phyloP scores from a whole-genome alignment of 1,139 yeast species.

The Arxiozyma bovina region DNA sequence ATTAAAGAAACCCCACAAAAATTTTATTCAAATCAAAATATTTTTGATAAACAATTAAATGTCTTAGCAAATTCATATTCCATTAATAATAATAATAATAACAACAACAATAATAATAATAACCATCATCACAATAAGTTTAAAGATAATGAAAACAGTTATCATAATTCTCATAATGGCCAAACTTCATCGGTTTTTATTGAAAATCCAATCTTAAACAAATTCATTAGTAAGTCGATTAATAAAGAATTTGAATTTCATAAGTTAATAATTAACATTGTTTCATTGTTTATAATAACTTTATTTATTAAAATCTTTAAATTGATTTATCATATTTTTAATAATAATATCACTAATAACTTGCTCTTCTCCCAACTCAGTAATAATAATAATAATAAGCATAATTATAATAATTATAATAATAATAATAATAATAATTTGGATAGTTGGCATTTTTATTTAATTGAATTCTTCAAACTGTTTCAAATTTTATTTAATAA shows the following conservation, averaged over 20 bases:
- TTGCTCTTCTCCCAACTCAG: neutral
- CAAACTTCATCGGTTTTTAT: constrained; percentile 8
- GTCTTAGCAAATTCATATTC: neutral
- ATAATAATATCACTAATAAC: neutral
- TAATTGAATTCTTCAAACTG: neutral
- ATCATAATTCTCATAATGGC: neutral
- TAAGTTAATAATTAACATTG: constrained; percentile 30
- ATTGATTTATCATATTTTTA: constrained; percentile 7
- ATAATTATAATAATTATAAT: neutral
- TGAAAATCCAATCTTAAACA: constrained; percentile 32
- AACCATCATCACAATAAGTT: neutral
- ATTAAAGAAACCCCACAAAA: constrained; percentile 2
- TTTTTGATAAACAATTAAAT: neutral
- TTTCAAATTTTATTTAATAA: constrained; percentile 4
- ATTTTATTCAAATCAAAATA: neutral
- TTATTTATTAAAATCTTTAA: constrained; percentile 23
- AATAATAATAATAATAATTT: neutral
- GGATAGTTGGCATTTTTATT: neutral
- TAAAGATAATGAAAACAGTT: too few relatives aligned
- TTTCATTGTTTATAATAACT: constrained; percentile 27
- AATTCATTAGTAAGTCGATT: constrained; percentile 29
- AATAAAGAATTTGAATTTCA: constrained; percentile 35
- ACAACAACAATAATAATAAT: neutral
- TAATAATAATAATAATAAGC: neutral
- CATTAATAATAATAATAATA: neutral